Evolutionary conservation across 192 early-diverging fungal species (phyloP), one percentile per base, ranked within the genome.

Genomic region (Backusella westeae): DNA sequence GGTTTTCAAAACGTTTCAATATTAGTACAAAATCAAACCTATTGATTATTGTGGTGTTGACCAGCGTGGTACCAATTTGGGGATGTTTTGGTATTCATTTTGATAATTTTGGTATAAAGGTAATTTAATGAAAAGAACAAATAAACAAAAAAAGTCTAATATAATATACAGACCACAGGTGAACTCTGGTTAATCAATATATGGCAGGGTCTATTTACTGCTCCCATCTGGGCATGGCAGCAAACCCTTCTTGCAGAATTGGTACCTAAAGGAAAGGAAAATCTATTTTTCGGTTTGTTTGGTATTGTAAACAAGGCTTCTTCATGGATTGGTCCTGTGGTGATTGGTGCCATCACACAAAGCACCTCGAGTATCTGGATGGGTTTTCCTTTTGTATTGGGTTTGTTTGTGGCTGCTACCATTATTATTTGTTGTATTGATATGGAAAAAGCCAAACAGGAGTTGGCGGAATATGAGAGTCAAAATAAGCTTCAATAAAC

Each of bases 161-260:
- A 26, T 39, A 38, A 34, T 75, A 32, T 23, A 53, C 4, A 76
- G 32, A 75, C 81, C 70, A 77, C 72, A 21, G 66, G 80, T 59
- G 93, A 94, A 80, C 76, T 94, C 46, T 93, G 86, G 83, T 69
- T 87, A 39, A 67, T 90, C 8, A 83, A 83, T 38, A 80, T 86
- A 17, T 89, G 86, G 70, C 88, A 87, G 36, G 93, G 93, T 4
- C 74, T 94, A 10, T 81, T 92, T 69, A 75, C 89, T 34, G 93
- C 91, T 26, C 84, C 89, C 29, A 81, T 85, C 34, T 84, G 85
- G 73, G 84, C 84, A 41, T 80, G 78, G 59, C 75, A 77, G 67
- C 82, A 85, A 77, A 84, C 84, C 26, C 71, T 83, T 68, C 46
- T 85, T 32, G 52, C 82, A n/a, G 84, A 85, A 39, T 59, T 85